A percentile compares a stretch with the other conserved stretches of the same genome.
Evolutionary conservation across 2,329 filamentous ascomycete species (phyloP).

Genomic region (Ceratocystis alfenasii): DNA sequence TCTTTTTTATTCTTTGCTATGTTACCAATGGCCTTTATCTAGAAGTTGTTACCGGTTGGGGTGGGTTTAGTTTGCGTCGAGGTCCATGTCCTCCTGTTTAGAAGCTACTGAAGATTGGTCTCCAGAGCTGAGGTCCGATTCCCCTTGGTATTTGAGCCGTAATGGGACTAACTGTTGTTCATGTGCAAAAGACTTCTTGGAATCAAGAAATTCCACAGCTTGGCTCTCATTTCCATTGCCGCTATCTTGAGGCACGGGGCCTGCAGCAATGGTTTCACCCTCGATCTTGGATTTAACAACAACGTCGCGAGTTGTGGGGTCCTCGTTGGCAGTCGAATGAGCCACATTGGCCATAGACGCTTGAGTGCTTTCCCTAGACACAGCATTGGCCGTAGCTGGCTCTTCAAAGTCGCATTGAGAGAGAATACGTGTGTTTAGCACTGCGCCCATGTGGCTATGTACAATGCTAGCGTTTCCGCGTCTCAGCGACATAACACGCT

Average conservation of each 20-base stretch:
- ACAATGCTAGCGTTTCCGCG: constrained; percentile 31
- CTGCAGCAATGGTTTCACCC: not conserved
- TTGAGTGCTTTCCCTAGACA: too few species aligned
- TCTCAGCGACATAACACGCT: constrained; percentile 30
- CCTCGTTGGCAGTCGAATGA: not conserved
- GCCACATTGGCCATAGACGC: too few species aligned
- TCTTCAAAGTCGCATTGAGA: constrained; percentile 24
- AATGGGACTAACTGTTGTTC: not conserved
- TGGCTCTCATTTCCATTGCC: too few species aligned
- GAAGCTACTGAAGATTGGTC: not conserved
- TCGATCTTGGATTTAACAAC: not conserved
- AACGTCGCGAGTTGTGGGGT: not conserved
- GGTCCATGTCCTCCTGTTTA: not conserved
- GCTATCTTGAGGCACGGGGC: too few species aligned
- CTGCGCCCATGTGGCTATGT: constrained; percentile 34
- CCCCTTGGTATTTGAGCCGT: not conserved
- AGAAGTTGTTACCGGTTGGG: too few species aligned
- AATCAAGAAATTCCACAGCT: not conserved
- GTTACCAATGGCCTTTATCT: too few species aligned
- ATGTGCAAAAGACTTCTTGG: not conserved
- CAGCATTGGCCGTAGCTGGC: too few species aligned
- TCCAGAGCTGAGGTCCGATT: not conserved
- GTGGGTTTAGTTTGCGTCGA: not conserved
- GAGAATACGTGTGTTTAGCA: constrained; percentile 30
- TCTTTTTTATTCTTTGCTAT: too few species aligned